Base-by-base conservation (phyloP, 495 filamentous ascomycete species). In the Xylaria curta region DNA sequence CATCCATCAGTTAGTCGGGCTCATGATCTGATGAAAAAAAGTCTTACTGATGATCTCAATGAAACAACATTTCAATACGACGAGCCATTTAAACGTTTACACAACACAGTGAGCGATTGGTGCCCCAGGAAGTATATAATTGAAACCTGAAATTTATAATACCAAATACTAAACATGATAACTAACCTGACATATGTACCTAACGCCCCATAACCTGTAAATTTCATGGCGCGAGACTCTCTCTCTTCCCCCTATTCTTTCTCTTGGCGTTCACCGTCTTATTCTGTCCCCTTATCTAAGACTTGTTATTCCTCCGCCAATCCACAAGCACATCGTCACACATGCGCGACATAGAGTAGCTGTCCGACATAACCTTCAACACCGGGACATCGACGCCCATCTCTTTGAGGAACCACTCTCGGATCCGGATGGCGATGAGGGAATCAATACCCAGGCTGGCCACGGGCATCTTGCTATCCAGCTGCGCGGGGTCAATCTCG, bases 391-490 rank as follows among this genome's bases (percentile, higher is more conserved):
- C 68, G 42, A 75, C 61, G 0, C 62, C 70, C 1, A 81, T 17
- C 60, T 78, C 74, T 47, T 80, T 81, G 12, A 73, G 58, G 59
- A 82, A 78, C 81, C 79, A 84, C 0, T 53, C 42, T 0, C 81
- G 76, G 6, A 80, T 61, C 3, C 76, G 74, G 1, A 82, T 74
- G 0, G 82, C 81, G 0, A 82, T 72, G 15, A 84, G 69, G 0
- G 81, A 82, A 65, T 84, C 81, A 12, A 81, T 60, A 0, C 82
- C 82, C 1, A 67, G 40, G 7, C 24, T 44, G 9, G 46, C 28
- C 36, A 54, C 28, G 8, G 64, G 46, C 17, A 66, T 4, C 1
- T 66, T 66, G 4, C 15, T 21, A 6, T 66, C 64, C 0, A 66
- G 15, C 28, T 36, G 13, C 15, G 21, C 46, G 17, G 26, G 28